These are phyloP conservation scores for Solanum rostratum DNA, from an alignment of 257 asterid genomes.

Conservation along the genomic window DNA sequence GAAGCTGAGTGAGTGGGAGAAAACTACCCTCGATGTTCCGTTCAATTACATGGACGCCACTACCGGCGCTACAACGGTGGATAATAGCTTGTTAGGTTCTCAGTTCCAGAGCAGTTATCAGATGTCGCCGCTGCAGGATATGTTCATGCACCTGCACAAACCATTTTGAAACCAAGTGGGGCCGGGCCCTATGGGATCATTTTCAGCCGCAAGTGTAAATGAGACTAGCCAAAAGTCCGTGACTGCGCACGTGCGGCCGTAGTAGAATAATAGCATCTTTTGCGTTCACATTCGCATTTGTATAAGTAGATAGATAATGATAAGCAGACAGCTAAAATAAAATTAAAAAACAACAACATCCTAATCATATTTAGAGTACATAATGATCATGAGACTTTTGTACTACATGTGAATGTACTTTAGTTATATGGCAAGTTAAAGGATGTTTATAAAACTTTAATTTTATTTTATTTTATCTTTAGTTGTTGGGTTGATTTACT, in stretches of 20 bases:
- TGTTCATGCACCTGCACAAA: conserved; percentile 42
- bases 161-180: conserved; percentile 37
- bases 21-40: conserved; percentile 31
- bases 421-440: no score
- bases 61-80: neutral
- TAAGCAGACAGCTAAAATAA: neutral
- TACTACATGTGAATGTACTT: neutral
- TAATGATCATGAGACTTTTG: neutral
- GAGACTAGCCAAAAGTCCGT: conserved; percentile 37
- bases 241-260: conserved; percentile 47
- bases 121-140: conserved; percentile 56
- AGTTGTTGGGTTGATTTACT: neutral
- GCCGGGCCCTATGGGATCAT: neutral
- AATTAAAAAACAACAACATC: neutral
- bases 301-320: neutral
- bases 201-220: conserved; percentile 26
- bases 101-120: conserved; percentile 30
- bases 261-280: neutral
- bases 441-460: neutral
- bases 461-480: neutral
- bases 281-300: neutral
- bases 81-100: conserved; percentile 18
- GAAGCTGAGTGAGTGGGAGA: conserved; percentile 50
- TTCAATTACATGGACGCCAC: conserved; percentile 43
- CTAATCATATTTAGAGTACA: neutral